Conservation (phyloP, 1,284 basidiomycete genomes). For the Omphalotus olearius region DNA sequence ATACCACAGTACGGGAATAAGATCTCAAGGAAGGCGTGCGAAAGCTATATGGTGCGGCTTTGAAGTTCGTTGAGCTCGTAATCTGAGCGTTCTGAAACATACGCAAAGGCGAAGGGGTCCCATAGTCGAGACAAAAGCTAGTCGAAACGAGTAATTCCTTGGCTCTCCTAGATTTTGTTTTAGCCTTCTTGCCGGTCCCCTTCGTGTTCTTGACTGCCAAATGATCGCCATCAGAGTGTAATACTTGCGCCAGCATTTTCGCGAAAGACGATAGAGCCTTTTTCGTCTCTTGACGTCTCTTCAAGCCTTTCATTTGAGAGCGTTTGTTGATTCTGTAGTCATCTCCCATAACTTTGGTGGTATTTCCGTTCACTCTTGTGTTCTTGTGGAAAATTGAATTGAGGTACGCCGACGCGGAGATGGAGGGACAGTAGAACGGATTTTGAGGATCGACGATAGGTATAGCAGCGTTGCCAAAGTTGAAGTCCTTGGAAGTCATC, state of each 20-base stretch:
- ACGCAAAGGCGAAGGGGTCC: conserved; percentile 4
- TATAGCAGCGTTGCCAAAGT: neutral
- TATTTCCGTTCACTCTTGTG: neutral
- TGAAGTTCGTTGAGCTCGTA: too few species aligned
- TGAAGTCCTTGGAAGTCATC: neutral
- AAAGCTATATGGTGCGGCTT: too few species aligned
- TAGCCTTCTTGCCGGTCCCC: neutral
- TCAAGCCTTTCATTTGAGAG: neutral
- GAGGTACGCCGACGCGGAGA: conserved; percentile 39
- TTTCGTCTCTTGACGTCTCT: neutral
- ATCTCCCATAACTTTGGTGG: neutral
- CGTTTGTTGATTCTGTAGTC: neutral
- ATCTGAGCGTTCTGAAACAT: too few species aligned
- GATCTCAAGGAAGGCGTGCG: too few species aligned
- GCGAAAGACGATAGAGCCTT: conserved; percentile 9
- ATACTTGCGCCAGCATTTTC: conserved; percentile 6
- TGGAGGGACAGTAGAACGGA: conserved; percentile 39
- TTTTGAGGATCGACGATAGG: conserved; percentile 25
- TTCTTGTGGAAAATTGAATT: conserved; percentile 19
- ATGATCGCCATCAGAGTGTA: neutral
- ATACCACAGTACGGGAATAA: too few species aligned
- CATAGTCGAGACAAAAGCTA: conserved; percentile 6
- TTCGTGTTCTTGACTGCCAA: conserved; percentile 2
- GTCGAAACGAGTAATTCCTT: neutral
- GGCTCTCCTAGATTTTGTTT: neutral